These are phyloP conservation scores for Macrophomina pseudophaseolina DNA, from an alignment of 2,329 filamentous ascomycete genomes.

Conservation along the genomic window DNA sequence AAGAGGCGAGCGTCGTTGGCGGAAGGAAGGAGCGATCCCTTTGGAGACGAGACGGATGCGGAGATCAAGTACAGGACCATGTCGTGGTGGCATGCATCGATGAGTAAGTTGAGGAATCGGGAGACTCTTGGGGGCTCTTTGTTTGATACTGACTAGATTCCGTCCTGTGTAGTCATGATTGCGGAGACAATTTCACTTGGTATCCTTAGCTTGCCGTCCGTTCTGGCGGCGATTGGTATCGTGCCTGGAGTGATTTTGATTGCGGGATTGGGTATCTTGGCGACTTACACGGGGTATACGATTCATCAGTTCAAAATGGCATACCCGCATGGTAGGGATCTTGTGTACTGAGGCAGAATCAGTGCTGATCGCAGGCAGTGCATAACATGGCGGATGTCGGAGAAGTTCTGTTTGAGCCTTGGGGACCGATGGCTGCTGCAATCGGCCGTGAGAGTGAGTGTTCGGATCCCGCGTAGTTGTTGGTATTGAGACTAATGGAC, in stretches of 20 bases:
- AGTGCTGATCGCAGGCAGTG: constrained; percentile 46
- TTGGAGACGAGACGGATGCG: constrained; percentile 38
- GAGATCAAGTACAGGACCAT: constrained; percentile 59
- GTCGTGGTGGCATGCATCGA: constrained; percentile 45
- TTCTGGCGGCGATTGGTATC: constrained; percentile 26
- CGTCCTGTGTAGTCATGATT: constrained; percentile 54
- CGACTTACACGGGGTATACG: constrained; percentile 42
- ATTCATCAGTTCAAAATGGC: constrained; percentile 29
- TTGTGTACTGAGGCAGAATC: constrained; percentile 51
- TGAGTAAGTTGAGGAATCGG: not conserved
- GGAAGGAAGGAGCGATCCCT: constrained; percentile 27
- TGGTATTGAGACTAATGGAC: not conserved
- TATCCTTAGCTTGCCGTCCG: constrained; percentile 35
- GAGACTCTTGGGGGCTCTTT: not conserved
- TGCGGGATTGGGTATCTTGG: constrained; percentile 25
- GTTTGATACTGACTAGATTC: not conserved
- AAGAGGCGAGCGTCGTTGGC: not conserved
- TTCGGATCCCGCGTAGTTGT: too few relatives aligned
- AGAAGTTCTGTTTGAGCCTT: constrained; percentile 24
- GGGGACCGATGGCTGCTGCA: constrained; percentile 23
- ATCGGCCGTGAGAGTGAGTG: constrained; percentile 21
- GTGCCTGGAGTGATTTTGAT: constrained; percentile 28
- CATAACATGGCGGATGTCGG: constrained; percentile 29
- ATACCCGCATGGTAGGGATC: constrained; percentile 23
- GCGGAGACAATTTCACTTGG: constrained; percentile 63